phyloP scores from a whole-genome alignment of 306 rosid genomes.

The Vigna nakashimae region DNA sequence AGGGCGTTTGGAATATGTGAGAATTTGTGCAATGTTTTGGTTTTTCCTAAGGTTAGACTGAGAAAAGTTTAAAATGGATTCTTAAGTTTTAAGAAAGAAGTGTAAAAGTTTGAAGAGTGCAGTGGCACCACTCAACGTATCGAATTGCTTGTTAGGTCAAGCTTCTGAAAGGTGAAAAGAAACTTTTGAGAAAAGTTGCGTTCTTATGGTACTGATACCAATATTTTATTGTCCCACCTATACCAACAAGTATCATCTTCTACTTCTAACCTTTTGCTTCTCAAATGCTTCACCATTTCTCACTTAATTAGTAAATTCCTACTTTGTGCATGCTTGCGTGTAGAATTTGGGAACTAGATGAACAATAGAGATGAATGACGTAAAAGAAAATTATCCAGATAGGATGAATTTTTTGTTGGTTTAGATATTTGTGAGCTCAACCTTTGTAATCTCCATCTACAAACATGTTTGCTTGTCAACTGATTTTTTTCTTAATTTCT shows the following conservation, averaged over 20 bases:
- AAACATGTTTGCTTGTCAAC: conserved; percentile 9
- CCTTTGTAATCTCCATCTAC: conserved; percentile 10
- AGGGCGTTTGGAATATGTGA: conserved; percentile 27
- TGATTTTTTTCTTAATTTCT: not conserved
- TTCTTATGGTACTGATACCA: not conserved
- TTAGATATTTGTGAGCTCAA: not conserved
- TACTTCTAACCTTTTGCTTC: not conserved
- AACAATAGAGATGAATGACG: conserved; percentile 14
- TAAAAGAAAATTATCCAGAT: conserved; percentile 1
- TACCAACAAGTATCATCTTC: not conserved
- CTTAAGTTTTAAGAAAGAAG: conserved; percentile 43
- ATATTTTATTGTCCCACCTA: conserved; percentile 15
- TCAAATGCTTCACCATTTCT: not conserved
- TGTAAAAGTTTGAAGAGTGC: conserved; percentile 32
- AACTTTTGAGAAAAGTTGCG: not conserved
- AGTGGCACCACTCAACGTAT: conserved; percentile 24
- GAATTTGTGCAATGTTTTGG: conserved; percentile 8
- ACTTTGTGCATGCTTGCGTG: too few relatives aligned
- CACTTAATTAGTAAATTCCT: not conserved
- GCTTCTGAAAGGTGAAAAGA: conserved; percentile 10
- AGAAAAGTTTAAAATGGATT: conserved; percentile 13
- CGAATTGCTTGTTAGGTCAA: conserved; percentile 19
- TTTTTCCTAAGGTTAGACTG: conserved; percentile 31
- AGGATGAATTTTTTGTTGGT: too few relatives aligned
- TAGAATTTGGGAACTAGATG: not conserved